Conservation (phyloP, 2,329 filamentous ascomycete species). For the Phaeosphaeriaceae sp. region DNA sequence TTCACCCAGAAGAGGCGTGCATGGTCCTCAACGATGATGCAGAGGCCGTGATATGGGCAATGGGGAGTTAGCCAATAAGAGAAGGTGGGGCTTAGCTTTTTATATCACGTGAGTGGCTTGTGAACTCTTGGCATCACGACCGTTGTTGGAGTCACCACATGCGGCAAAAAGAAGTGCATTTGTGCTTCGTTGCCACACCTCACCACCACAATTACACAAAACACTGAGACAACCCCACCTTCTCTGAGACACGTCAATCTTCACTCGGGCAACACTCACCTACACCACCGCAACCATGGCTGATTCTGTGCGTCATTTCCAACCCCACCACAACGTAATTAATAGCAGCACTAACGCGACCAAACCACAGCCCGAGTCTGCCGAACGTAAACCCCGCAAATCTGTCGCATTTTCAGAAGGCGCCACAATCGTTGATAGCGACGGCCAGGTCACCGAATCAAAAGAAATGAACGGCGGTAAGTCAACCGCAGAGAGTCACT, state of each 20-base stretch:
- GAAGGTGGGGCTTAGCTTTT: constrained; percentile 28
- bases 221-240: constrained; percentile 1
- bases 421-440: constrained; percentile 83
- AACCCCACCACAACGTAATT: constrained; percentile 22
- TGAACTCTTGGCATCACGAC: constrained; percentile 20
- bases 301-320: constrained; percentile 49
- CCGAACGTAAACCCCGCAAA: constrained; percentile 79
- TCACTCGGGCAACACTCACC: constrained; percentile 7
- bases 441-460: constrained; percentile 83
- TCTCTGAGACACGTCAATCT: neutral
- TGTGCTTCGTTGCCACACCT: neutral
- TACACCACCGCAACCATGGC: constrained; percentile 58
- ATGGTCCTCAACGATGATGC: constrained; percentile 5
- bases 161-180: constrained; percentile 11
- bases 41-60: neutral
- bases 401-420: constrained; percentile 93
- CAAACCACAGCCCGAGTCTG: constrained; percentile 50
- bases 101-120: constrained; percentile 20
- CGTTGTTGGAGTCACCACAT: constrained; percentile 26
- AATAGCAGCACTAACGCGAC: constrained; percentile 28
- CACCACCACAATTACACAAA: neutral
- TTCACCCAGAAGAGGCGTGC: constrained; percentile 9
- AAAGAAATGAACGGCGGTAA: constrained; percentile 74
- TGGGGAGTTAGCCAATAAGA: constrained; percentile 31
- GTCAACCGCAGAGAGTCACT: constrained; percentile 80